These are phyloP conservation scores for Trebouxia gelatinosa DNA, from an alignment of 163 green algal genomes.

Conservation along the genomic window DNA sequence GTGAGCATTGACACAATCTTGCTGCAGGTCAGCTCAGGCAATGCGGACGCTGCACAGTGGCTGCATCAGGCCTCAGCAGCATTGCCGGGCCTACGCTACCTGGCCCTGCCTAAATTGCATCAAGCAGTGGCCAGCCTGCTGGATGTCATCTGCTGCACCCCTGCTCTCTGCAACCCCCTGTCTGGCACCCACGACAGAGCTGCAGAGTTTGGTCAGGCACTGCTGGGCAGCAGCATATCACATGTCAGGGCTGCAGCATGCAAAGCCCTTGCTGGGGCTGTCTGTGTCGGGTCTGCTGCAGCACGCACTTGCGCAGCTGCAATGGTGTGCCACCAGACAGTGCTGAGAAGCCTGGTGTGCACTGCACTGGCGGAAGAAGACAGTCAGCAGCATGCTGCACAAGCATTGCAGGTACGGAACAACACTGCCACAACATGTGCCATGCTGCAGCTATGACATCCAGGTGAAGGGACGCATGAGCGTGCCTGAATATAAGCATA, in stretches of 20 bases:
- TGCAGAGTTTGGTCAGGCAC: neutral
- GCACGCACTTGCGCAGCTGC: neutral
- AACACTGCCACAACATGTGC: too few relatives aligned
- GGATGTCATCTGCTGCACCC: neutral
- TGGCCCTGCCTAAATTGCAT: neutral
- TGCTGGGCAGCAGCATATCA: neutral
- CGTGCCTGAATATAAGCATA: too few relatives aligned
- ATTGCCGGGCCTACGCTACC: neutral
- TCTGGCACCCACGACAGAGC: neutral
- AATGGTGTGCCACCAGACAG: neutral
- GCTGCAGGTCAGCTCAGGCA: neutral
- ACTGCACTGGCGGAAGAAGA: neutral
- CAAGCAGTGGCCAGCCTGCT: neutral
- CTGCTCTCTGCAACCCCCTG: neutral
- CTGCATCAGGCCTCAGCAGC: neutral
- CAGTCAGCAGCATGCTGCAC: neutral
- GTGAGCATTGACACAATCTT: too few relatives aligned
- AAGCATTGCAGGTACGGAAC: too few relatives aligned
- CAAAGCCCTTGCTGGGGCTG: constrained; percentile 1
- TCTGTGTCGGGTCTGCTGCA: neutral
- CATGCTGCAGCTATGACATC: too few relatives aligned
- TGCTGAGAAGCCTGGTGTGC: neutral
- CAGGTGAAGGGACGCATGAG: too few relatives aligned
- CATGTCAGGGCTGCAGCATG: neutral
- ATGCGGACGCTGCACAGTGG: neutral